These are phyloP conservation scores for Trichoderma virens DNA, from an alignment of 495 filamentous ascomycete species.

Conservation along the genomic window DNA sequence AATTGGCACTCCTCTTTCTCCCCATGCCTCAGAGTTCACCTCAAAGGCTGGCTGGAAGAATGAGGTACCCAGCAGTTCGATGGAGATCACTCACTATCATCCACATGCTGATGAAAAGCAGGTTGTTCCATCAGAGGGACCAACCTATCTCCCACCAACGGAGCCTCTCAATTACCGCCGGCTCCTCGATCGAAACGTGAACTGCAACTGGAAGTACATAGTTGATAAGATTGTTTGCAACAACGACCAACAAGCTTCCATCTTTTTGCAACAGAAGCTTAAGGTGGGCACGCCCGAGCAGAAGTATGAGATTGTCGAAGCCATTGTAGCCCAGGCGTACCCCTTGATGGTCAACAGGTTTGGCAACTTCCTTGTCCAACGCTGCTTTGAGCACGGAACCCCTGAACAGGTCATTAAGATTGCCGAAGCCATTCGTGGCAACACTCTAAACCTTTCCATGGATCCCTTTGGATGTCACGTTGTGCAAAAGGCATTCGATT, in stretches of 20 bases:
- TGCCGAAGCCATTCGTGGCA: constrained; percentile 89
- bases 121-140: constrained; percentile 46
- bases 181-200: constrained; percentile 90
- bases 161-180: constrained; percentile 98
- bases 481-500: constrained; percentile 96
- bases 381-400: constrained; percentile 97
- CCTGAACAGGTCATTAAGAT: constrained; percentile 92
- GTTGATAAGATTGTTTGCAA: constrained; percentile 99
- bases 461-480: constrained; percentile 98
- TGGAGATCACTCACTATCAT: not conserved
- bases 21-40: constrained; percentile 77
- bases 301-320: constrained; percentile 93
- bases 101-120: constrained; percentile 20
- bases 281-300: constrained; percentile 94
- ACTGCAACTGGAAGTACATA: constrained; percentile 98
- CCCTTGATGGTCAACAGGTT: constrained; percentile 95
- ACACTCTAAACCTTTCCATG: constrained; percentile 91
- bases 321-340: constrained; percentile 93
- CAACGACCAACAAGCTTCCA: constrained; percentile 97
- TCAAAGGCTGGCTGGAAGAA: constrained; percentile 41
- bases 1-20: constrained; percentile 74
- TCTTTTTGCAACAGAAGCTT: constrained; percentile 97
- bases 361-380: constrained; percentile 97
- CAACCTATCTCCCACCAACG: constrained; percentile 75
- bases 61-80: constrained; percentile 34